Conservation (phyloP, 441 rosid genomes). For the Arabidopsis hybrid region DNA sequence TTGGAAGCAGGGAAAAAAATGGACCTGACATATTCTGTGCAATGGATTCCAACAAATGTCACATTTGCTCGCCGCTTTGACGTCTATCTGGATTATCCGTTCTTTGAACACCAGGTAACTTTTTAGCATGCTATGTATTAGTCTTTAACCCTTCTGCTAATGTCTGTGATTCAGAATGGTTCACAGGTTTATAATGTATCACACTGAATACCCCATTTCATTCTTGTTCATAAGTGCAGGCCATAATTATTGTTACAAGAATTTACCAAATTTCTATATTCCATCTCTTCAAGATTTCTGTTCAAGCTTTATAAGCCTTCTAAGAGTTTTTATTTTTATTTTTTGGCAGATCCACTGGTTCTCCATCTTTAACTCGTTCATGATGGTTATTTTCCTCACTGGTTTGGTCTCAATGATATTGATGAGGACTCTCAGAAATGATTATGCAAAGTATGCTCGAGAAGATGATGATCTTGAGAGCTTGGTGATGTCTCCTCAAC, state of each 20-base stretch:
- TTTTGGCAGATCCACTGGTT: conserved; percentile 93
- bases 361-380: conserved; percentile 96
- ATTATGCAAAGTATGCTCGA: conserved; percentile 96
- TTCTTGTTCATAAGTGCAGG: conserved; percentile 12
- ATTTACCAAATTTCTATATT: background rate
- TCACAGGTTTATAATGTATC: conserved; percentile 17
- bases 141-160: background rate
- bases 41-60: conserved; percentile 74
- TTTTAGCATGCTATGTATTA: conserved; percentile 22
- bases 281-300: conserved; percentile 35
- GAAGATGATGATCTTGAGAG: conserved; percentile 98
- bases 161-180: conserved; percentile 15
- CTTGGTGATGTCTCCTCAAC: conserved; percentile 62
- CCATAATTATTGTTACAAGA: background rate
- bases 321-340: conserved; percentile 26
- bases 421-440: conserved; percentile 98
- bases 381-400: conserved; percentile 99
- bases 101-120: conserved; percentile 98
- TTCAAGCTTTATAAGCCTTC: conserved; percentile 16
- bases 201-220: background rate
- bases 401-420: conserved; percentile 98
- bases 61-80: conserved; percentile 96
- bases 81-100: conserved; percentile 91
- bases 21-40: conserved; percentile 87
- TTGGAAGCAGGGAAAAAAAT: conserved; percentile 68